Evolutionary conservation across 2,329 filamentous ascomycete species (phyloP).

Genomic region (Cordyceps fumosorosea): DNA sequence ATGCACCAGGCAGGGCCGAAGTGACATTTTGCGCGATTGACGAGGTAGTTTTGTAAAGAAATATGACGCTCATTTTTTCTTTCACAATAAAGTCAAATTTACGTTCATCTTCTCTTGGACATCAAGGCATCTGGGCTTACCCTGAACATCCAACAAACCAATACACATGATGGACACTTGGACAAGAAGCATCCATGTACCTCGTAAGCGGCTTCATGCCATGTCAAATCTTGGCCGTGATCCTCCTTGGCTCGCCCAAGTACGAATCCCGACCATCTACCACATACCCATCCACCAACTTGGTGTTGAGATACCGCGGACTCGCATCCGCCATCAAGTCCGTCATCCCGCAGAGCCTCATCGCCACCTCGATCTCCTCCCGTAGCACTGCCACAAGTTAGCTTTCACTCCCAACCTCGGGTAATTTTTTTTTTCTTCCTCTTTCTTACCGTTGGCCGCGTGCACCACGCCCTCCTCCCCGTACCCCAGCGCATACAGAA

Average conservation of each 20-base stretch:
- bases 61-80: no score
- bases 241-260: background rate
- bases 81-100: no score
- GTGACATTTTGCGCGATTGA: no score
- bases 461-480: constrained; percentile 41
- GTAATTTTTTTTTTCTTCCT: no score
- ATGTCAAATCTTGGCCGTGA: background rate
- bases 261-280: background rate
- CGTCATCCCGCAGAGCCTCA: constrained; percentile 26
- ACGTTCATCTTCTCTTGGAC: no score
- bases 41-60: no score
- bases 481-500: constrained; percentile 33
- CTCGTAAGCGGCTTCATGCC: no score
- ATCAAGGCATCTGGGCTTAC: no score
- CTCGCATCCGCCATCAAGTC: constrained; percentile 16
- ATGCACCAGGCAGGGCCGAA: no score
- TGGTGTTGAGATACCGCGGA: constrained; percentile 19
- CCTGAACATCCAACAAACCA: no score
- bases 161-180: no score
- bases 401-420: background rate
- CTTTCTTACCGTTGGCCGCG: constrained; percentile 29
- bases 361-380: constrained; percentile 31
- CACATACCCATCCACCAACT: constrained; percentile 19
- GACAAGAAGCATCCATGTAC: no score
- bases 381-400: constrained; percentile 25